A percentile compares a stretch with the other conserved stretches of the same genome.
Evolutionary conservation across 768 basidiomycete species (phyloP).

Genomic region (Wakefieldia striispora): DNA sequence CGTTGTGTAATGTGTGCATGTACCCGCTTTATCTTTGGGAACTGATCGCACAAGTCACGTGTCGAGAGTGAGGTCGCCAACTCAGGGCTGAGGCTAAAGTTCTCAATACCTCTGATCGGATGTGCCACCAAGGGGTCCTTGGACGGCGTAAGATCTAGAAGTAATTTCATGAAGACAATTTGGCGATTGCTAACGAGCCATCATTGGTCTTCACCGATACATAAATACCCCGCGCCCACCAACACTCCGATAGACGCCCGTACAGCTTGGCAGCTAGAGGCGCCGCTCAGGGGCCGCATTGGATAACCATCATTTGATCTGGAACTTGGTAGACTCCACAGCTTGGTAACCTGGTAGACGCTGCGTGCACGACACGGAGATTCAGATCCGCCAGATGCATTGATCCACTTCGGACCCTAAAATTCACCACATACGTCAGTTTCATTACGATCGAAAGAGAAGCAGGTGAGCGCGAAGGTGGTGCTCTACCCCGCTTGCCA

Average conservation of each 20-base stretch:
- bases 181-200: neutral
- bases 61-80: too few relatives aligned
- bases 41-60: too few relatives aligned
- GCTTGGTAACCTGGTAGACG: constrained; percentile 16
- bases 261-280: constrained; percentile 25
- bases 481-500: neutral
- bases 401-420: neutral
- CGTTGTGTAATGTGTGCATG: too few relatives aligned
- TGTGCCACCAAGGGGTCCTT: too few relatives aligned
- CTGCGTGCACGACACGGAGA: constrained; percentile 5
- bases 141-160: neutral
- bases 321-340: constrained; percentile 12
- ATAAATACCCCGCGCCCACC: neutral
- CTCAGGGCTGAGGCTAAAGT: too few relatives aligned
- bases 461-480: neutral
- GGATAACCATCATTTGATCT: neutral
- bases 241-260: constrained; percentile 11
- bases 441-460: neutral
- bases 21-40: too few relatives aligned
- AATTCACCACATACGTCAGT: neutral
- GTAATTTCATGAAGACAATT: neutral
- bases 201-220: neutral
- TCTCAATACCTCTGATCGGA: too few relatives aligned
- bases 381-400: neutral
- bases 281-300: neutral